phyloP scores from a whole-genome alignment of 345 rosid genomes.

The Rhodomyrtus tomentosa region DNA sequence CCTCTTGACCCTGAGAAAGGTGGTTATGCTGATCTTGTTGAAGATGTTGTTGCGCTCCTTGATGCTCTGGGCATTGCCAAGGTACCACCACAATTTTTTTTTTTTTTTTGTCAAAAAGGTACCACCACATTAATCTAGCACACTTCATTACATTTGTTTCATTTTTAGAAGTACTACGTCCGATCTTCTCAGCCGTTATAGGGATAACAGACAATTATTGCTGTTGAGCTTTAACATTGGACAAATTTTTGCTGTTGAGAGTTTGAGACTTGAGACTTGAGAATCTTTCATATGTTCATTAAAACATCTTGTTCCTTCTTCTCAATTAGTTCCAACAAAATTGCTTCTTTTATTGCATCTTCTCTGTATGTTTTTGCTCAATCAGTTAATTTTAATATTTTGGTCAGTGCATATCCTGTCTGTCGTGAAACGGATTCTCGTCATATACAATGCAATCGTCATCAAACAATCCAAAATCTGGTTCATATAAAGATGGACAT shows the following conservation, averaged over 20 bases:
- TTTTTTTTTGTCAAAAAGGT: too few species aligned
- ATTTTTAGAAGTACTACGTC: background rate
- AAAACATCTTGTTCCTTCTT: background rate
- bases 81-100: constrained; percentile 9
- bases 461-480: background rate
- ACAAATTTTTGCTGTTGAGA: background rate
- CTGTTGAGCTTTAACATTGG: background rate
- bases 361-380: background rate
- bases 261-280: background rate
- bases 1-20: constrained; percentile 25
- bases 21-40: constrained; percentile 9
- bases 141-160: background rate
- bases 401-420: background rate
- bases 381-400: background rate
- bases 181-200: background rate
- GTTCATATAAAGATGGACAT: background rate
- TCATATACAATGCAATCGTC: background rate
- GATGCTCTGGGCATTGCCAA: constrained; percentile 12
- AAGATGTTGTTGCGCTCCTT: constrained; percentile 19
- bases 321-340: background rate
- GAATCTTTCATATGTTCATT: background rate
- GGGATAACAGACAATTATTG: background rate
- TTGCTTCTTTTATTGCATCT: background rate
- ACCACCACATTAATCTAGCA: background rate
- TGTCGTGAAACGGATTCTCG: background rate